Evolutionary conservation across 352 stramenopile species (phyloP).

Genomic region (Phytopythium helicoides): DNA sequence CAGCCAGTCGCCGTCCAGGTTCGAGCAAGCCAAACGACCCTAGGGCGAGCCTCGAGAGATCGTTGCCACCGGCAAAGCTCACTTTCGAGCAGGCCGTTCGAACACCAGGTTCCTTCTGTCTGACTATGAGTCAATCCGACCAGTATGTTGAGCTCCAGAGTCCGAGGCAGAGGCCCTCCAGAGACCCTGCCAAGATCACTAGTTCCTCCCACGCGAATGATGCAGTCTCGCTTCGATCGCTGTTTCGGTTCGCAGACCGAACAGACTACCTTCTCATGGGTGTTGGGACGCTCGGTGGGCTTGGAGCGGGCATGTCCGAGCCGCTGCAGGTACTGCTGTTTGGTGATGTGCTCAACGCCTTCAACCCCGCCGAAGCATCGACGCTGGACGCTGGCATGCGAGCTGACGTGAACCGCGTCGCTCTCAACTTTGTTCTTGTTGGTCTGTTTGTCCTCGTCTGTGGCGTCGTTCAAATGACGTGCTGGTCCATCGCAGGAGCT

Average conservation of each 20-base stretch:
- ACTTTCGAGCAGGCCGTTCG: too few relatives aligned
- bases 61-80: too few relatives aligned
- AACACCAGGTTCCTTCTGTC: too few relatives aligned
- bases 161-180: too few relatives aligned
- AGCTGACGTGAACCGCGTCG: constrained; percentile 25
- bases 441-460: constrained; percentile 20
- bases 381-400: neutral
- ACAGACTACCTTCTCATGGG: constrained; percentile 25
- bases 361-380: constrained; percentile 12
- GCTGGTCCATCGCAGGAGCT: constrained; percentile 44
- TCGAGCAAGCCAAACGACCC: too few relatives aligned
- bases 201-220: too few relatives aligned
- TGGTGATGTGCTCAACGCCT: constrained; percentile 32
- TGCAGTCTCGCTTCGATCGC: constrained; percentile 11
- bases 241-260: constrained; percentile 26
- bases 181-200: too few relatives aligned
- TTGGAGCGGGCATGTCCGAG: constrained; percentile 13
- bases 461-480: constrained; percentile 42
- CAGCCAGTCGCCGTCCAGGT: too few relatives aligned
- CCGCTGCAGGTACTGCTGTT: constrained; percentile 34
- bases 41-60: too few relatives aligned
- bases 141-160: too few relatives aligned
- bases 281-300: constrained; percentile 8
- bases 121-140: too few relatives aligned
- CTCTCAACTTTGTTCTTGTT: constrained; percentile 33